These are phyloP conservation scores for Rhinocladiella mackenziei DNA, from an alignment of 2,329 filamentous ascomycete genomes.

Conservation along the genomic window DNA sequence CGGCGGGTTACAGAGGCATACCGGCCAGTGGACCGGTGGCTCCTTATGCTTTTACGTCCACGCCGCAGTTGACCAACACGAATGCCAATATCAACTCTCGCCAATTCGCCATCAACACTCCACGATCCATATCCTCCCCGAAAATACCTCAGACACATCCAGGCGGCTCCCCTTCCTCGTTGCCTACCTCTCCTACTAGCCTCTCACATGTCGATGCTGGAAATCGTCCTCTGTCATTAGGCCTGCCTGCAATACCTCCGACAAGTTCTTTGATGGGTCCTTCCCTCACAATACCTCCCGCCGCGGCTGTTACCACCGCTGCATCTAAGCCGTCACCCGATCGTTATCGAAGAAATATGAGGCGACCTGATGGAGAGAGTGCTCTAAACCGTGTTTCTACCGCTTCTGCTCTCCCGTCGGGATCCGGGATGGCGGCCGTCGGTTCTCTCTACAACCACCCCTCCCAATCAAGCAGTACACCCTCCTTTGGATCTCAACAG, in stretches of 20 bases:
- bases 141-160: constrained; percentile 38
- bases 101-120: constrained; percentile 10
- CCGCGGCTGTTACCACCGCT: not conserved
- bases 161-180: constrained; percentile 13
- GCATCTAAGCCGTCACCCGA: constrained; percentile 69
- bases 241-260: constrained; percentile 19
- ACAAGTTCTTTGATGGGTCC: constrained; percentile 20
- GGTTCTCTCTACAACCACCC: constrained; percentile 54
- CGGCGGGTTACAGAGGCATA: constrained; percentile 48
- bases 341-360: constrained; percentile 70
- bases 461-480: constrained; percentile 37
- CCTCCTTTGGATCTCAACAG: constrained; percentile 31
- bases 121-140: constrained; percentile 51
- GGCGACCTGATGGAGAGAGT: constrained; percentile 47
- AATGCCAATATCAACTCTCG: constrained; percentile 14
- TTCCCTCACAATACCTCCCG: constrained; percentile 1
- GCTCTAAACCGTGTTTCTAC: constrained; percentile 15
- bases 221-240: constrained; percentile 18
- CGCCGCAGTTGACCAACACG: constrained; percentile 60
- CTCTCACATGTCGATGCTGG: constrained; percentile 21
- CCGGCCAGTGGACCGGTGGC: constrained; percentile 64
- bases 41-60: constrained; percentile 71
- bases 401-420: constrained; percentile 47
- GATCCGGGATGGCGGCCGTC: constrained; percentile 53
- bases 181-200: constrained; percentile 12